phyloP scores from a whole-genome alignment of 2,329 filamentous ascomycete species.

The Microdochium nivale region DNA sequence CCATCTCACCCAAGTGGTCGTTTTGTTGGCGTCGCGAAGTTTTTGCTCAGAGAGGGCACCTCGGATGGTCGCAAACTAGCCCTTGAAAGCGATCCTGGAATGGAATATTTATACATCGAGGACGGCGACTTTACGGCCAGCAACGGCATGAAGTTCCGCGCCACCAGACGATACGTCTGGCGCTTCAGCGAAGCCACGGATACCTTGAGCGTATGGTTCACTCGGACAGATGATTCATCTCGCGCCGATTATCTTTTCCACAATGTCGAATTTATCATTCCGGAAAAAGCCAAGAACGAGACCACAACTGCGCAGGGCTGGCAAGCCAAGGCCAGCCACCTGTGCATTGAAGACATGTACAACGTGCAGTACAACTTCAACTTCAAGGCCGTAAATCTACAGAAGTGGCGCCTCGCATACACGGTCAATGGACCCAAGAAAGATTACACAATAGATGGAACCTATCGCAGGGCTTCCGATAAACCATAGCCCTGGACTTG shows the following conservation, averaged over 20 bases:
- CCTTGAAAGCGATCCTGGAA: constrained; percentile 23
- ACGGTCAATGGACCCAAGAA: constrained; percentile 64
- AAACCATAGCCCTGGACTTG: not conserved
- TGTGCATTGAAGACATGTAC: constrained; percentile 66
- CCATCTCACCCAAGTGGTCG: constrained; percentile 54
- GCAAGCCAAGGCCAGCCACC: constrained; percentile 57
- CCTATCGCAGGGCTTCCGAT: constrained; percentile 25
- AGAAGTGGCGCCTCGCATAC: constrained; percentile 53
- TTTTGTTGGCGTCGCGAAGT: constrained; percentile 56
- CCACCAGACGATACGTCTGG: constrained; percentile 62
- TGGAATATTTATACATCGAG: constrained; percentile 63
- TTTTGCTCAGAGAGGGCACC: constrained; percentile 54
- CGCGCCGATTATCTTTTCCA: constrained; percentile 69
- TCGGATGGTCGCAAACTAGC: constrained; percentile 31
- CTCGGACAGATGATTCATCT: constrained; percentile 50
- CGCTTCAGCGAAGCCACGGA: constrained; percentile 56
- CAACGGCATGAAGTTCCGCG: constrained; percentile 47
- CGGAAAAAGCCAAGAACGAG: constrained; percentile 14
- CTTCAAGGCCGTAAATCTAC: constrained; percentile 48
- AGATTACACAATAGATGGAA: constrained; percentile 55
- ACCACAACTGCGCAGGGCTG: constrained; percentile 33
- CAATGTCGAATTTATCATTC: constrained; percentile 52
- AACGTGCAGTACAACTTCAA: constrained; percentile 60
- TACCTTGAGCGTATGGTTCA: constrained; percentile 64
- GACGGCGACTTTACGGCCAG: constrained; percentile 55